Conservation (phyloP, 1,284 basidiomycete species). For the Fereydounia khargensis region DNA sequence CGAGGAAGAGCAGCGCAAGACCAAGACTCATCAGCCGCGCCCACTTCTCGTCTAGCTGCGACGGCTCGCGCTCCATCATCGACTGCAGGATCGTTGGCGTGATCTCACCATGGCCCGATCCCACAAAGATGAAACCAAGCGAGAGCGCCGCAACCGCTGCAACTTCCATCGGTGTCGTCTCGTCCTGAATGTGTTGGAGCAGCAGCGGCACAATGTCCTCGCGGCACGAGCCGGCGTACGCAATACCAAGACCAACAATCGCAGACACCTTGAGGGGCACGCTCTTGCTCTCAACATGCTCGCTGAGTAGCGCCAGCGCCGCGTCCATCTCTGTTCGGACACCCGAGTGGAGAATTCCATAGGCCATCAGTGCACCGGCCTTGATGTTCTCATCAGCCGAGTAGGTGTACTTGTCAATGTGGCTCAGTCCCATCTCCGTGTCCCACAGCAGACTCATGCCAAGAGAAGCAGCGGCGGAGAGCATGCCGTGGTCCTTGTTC, state of each 20-base stretch:
- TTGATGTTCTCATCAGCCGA: conserved; percentile 95
- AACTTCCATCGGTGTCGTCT: conserved; percentile 75
- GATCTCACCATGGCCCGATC: conserved; percentile 90
- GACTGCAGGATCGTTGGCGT: conserved; percentile 86
- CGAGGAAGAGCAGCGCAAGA: conserved; percentile 85
- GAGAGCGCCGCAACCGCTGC: conserved; percentile 80
- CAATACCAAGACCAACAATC: conserved; percentile 73
- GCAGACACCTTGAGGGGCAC: conserved; percentile 80
- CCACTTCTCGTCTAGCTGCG: conserved; percentile 69
- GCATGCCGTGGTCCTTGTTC: conserved; percentile 99
- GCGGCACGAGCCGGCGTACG: conserved; percentile 88
- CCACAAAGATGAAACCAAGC: conserved; percentile 92
- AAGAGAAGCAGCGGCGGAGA: conserved; percentile 90
- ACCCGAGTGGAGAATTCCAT: conserved; percentile 85
- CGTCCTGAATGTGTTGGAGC: conserved; percentile 51
- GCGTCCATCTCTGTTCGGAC: conserved; percentile 92
- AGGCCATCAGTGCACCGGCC: conserved; percentile 90
- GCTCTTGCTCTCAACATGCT: conserved; percentile 86
- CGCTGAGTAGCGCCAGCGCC: conserved; percentile 83
- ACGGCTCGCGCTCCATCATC: conserved; percentile 67
- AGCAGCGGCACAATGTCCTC: conserved; percentile 68
- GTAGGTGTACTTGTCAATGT: conserved; percentile 98
- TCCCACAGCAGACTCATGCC: conserved; percentile 95
- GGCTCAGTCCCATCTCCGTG: conserved; percentile 86
- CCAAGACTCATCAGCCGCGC: conserved; percentile 85